Evolutionary conservation across 768 basidiomycete genomes (phyloP).

Genomic region (Trametes elegans): DNA sequence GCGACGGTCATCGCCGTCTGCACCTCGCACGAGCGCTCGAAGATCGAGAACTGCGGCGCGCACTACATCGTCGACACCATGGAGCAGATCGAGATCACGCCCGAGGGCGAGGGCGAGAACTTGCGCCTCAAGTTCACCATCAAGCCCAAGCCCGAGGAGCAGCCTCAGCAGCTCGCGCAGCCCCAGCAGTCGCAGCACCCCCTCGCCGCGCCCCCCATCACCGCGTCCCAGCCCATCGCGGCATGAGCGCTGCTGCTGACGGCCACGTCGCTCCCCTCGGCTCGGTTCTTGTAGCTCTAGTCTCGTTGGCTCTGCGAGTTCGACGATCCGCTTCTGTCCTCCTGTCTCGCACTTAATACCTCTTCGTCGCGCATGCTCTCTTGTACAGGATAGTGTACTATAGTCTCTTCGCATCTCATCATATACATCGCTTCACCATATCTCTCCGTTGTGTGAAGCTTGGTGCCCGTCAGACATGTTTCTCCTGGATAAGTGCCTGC

Average conservation of each 20-base stretch:
- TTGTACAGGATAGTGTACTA: slow-evolving; percentile 7
- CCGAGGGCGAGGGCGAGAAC: slow-evolving; percentile 34
- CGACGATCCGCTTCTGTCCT: neutral
- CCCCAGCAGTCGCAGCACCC: slow-evolving; percentile 2
- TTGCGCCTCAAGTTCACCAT: slow-evolving; percentile 44
- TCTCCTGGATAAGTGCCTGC: neutral
- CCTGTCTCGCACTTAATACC: neutral
- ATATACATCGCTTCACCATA: neutral
- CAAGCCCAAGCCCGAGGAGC: slow-evolving; percentile 1
- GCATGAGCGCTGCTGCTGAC: neutral
- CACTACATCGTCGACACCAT: slow-evolving; percentile 56
- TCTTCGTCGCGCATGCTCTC: slow-evolving; percentile 1
- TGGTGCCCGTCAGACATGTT: neutral
- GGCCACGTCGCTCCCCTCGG: neutral
- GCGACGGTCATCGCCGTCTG: slow-evolving; percentile 74
- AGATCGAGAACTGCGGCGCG: slow-evolving; percentile 55
- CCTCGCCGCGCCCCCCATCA: slow-evolving; percentile 9
- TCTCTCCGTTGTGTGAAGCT: neutral
- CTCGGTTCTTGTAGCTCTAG: neutral
- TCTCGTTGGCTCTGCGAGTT: neutral
- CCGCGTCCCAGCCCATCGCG: slow-evolving; percentile 3
- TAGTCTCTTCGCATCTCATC: slow-evolving; percentile 6
- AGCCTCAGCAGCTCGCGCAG: neutral
- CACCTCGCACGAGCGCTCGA: slow-evolving; percentile 61
- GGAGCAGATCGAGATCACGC: slow-evolving; percentile 45